Percentiles rank a stretch among this genome's conserved stretches.
These are phyloP conservation scores for Alternaria burnsii DNA, from an alignment of 2,329 filamentous ascomycete genomes.

Conservation along the genomic window DNA sequence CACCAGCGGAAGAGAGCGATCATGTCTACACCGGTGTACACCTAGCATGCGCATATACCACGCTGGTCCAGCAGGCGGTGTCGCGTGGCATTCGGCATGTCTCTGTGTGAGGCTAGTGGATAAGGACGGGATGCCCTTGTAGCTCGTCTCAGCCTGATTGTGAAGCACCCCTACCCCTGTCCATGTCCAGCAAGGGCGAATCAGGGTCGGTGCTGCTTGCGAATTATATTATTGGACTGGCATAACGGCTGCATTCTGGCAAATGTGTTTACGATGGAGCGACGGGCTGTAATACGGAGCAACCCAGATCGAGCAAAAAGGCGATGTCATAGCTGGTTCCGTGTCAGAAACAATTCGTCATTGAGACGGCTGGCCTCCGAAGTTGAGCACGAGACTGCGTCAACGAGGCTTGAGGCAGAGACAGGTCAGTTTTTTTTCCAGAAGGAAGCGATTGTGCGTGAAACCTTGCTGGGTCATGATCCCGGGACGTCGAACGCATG, in stretches of 20 bases:
- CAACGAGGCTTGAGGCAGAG: slow-evolving; percentile 19
- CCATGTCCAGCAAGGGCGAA: slow-evolving; percentile 24
- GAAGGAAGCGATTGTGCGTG: slow-evolving; percentile 39
- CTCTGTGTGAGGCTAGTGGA: slow-evolving; percentile 18
- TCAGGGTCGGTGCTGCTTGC: slow-evolving; percentile 22
- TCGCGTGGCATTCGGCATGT: slow-evolving; percentile 22
- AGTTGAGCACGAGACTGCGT: slow-evolving; percentile 6
- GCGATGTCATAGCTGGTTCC: slow-evolving; percentile 26
- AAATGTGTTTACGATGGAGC: slow-evolving; percentile 27
- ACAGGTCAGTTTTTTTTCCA: slow-evolving; percentile 28
- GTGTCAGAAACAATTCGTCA: slow-evolving; percentile 28
- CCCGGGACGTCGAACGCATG: slow-evolving; percentile 39
- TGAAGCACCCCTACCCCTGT: slow-evolving; percentile 5
- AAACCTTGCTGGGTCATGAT: slow-evolving; percentile 31
- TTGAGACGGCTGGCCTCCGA: slow-evolving; percentile 7
- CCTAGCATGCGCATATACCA: slow-evolving; percentile 11
- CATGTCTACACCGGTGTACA: neutral
- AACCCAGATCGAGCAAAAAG: slow-evolving; percentile 21
- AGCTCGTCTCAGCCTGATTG: slow-evolving; percentile 38
- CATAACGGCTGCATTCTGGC: slow-evolving; percentile 34
- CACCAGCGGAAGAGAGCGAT: slow-evolving; percentile 4
- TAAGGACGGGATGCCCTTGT: slow-evolving; percentile 25
- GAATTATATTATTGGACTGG: slow-evolving; percentile 47
- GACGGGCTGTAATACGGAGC: slow-evolving; percentile 30
- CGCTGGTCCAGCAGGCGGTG: slow-evolving; percentile 6